phyloP scores from a whole-genome alignment of 2,329 filamentous ascomycete genomes.

The Endothia cerciana region DNA sequence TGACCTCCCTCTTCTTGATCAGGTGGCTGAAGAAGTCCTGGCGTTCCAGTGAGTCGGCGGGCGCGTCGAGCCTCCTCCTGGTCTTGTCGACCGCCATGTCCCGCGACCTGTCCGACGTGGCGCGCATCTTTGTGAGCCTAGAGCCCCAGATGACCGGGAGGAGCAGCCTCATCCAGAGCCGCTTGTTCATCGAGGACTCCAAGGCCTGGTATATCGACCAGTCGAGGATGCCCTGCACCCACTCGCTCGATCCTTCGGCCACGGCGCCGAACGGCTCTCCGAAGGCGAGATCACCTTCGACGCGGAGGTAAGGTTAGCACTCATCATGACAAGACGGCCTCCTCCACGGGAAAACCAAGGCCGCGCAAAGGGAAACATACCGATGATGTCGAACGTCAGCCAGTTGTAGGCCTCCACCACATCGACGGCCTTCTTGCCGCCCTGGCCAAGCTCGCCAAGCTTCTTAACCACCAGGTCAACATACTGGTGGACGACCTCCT shows the following conservation, averaged over 20 bases:
- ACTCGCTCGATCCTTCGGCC: constrained; percentile 21
- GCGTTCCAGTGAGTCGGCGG: constrained; percentile 8
- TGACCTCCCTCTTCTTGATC: constrained; percentile 24
- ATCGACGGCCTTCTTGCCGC: constrained; percentile 29
- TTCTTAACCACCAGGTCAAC: constrained; percentile 37
- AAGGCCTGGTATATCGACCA: constrained; percentile 5
- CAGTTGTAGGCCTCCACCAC: constrained; percentile 33
- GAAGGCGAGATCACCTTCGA: constrained; percentile 35
- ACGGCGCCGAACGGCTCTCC: constrained; percentile 30
- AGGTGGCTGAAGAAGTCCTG: constrained; percentile 24
- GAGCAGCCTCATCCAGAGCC: background rate
- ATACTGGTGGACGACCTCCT: constrained; percentile 37
- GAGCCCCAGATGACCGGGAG: constrained; percentile 9
- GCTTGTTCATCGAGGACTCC: background rate
- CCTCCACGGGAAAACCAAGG: too few relatives aligned
- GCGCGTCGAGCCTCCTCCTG: constrained; percentile 14
- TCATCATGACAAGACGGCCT: background rate
- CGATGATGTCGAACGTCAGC: constrained; percentile 39
- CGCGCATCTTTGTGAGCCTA: background rate
- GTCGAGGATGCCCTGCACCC: constrained; percentile 20
- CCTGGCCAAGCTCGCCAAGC: constrained; percentile 27
- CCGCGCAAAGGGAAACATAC: constrained; percentile 22
- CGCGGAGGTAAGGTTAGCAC: background rate
- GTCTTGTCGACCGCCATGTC: constrained; percentile 19
- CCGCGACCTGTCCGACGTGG: background rate